Conservation (phyloP, 768 basidiomycete genomes). For the Lactarius tabidus region DNA sequence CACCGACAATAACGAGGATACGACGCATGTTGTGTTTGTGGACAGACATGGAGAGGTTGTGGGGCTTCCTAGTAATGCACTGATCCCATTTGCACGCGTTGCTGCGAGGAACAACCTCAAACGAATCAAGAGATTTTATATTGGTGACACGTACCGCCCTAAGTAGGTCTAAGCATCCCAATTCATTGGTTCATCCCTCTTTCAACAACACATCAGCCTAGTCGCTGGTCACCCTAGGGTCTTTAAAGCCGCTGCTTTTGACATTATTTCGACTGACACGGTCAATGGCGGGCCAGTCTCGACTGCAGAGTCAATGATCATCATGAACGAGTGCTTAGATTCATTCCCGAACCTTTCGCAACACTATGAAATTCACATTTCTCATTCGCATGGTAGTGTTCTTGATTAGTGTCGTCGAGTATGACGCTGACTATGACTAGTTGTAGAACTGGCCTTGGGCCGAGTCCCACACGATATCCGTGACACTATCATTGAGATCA, state of each 20-base stretch:
- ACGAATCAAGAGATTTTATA: constrained; percentile 81
- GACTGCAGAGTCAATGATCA: constrained; percentile 67
- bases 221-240: constrained; percentile 70
- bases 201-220: constrained; percentile 37
- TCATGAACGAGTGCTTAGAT: constrained; percentile 62
- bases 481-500: constrained; percentile 55
- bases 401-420: constrained; percentile 5
- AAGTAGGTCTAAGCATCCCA: constrained; percentile 41
- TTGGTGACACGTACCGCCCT: constrained; percentile 66
- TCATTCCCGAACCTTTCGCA: constrained; percentile 66
- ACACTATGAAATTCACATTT: constrained; percentile 72
- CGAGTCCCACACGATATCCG: constrained; percentile 58
- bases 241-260: constrained; percentile 73
- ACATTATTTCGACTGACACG: constrained; percentile 77
- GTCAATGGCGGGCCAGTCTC: constrained; percentile 61
- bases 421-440: constrained; percentile 29
- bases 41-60: constrained; percentile 80
- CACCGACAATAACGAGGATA: constrained; percentile 57
- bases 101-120: constrained; percentile 63
- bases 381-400: constrained; percentile 67
- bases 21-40: constrained; percentile 65
- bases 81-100: constrained; percentile 75
- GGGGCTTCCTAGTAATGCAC: constrained; percentile 63
- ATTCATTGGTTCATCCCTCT: background rate
- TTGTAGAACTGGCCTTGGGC: constrained; percentile 59